A percentile compares a stretch with the other conserved stretches of the same genome.
Conservation (phyloP, 495 filamentous ascomycete genomes). For the Bombardia bombarda region DNA sequence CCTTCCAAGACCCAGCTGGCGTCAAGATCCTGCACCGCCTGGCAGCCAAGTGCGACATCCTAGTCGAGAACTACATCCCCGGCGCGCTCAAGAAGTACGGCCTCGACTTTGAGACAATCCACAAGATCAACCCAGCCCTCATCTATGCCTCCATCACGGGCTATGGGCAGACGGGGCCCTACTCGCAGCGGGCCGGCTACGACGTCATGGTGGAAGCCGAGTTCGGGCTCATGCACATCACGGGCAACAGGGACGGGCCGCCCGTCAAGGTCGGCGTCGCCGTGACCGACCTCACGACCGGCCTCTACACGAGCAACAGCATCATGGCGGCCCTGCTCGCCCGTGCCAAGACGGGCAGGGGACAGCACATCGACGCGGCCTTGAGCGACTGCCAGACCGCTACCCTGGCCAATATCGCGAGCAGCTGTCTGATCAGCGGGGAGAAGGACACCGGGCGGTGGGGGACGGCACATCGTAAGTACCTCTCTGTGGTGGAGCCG, state of each 20-base stretch:
- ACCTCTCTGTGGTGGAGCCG: no score
- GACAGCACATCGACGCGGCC: slow-evolving; percentile 88
- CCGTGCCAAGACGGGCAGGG: slow-evolving; percentile 46
- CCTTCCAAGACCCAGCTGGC: slow-evolving; percentile 76
- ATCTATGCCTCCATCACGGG: slow-evolving; percentile 60
- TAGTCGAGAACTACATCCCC: slow-evolving; percentile 96
- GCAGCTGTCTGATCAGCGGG: slow-evolving; percentile 82
- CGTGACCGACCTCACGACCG: slow-evolving; percentile 92
- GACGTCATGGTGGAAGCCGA: slow-evolving; percentile 99
- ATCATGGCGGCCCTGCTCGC: slow-evolving; percentile 89
- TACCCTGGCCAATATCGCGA: slow-evolving; percentile 86
- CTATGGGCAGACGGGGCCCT: slow-evolving; percentile 86
- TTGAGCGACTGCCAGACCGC: slow-evolving; percentile 93
- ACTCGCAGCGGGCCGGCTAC: slow-evolving; percentile 82
- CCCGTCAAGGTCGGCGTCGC: slow-evolving; percentile 97
- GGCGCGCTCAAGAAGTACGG: slow-evolving; percentile 83
- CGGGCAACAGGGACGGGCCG: slow-evolving; percentile 74
- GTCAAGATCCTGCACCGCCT: slow-evolving; percentile 81
- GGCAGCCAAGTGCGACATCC: slow-evolving; percentile 75
- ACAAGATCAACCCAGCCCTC: slow-evolving; percentile 69
- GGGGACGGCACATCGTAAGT: slow-evolving; percentile 91
- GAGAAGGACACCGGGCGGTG: slow-evolving; percentile 81
- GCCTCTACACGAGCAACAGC: slow-evolving; percentile 92
- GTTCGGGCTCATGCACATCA: slow-evolving; percentile 98
- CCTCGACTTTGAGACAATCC: slow-evolving; percentile 76